Conservation (phyloP, 2,329 filamentous ascomycete species). For the Xylaria sp. region DNA sequence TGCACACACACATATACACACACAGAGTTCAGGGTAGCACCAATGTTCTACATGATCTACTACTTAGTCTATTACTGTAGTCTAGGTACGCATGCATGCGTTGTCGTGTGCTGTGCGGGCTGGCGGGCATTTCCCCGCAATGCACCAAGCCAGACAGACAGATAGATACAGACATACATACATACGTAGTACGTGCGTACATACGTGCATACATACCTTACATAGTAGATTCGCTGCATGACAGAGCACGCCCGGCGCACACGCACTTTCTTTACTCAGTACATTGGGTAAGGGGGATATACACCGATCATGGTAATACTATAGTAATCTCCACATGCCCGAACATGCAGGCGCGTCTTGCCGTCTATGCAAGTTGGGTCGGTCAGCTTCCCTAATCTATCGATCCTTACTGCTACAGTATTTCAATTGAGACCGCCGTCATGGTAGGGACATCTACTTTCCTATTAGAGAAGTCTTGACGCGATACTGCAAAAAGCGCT, state of each 20-base stretch:
- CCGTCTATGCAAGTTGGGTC: neutral
- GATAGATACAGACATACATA: neutral
- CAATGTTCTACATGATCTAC: constrained; percentile 2
- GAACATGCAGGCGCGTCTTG: constrained; percentile 10
- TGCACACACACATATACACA: neutral
- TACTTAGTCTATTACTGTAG: neutral
- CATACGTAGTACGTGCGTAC: too few relatives aligned
- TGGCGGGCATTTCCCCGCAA: constrained; percentile 36
- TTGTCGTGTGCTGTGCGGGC: constrained; percentile 26
- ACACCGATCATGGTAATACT: constrained; percentile 14
- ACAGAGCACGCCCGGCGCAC: constrained; percentile 2
- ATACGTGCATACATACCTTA: neutral
- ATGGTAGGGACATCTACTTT: neutral
- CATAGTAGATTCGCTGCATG: constrained; percentile 11
- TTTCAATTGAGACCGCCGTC: neutral
- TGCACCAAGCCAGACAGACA: constrained; percentile 12
- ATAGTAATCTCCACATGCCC: constrained; percentile 15
- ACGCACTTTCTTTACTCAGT: neutral
- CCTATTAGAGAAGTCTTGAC: neutral
- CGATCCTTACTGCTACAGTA: neutral
- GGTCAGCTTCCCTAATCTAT: neutral
- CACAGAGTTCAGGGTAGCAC: constrained; percentile 12
- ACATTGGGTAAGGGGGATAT: constrained; percentile 1
- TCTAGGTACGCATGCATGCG: constrained; percentile 31
- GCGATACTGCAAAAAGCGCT: neutral